A percentile compares a stretch with the other conserved stretches of the same genome.
These are phyloP conservation scores for Raffaelea deltoideospora DNA, from an alignment of 2,329 filamentous ascomycete species.

Conservation along the genomic window DNA sequence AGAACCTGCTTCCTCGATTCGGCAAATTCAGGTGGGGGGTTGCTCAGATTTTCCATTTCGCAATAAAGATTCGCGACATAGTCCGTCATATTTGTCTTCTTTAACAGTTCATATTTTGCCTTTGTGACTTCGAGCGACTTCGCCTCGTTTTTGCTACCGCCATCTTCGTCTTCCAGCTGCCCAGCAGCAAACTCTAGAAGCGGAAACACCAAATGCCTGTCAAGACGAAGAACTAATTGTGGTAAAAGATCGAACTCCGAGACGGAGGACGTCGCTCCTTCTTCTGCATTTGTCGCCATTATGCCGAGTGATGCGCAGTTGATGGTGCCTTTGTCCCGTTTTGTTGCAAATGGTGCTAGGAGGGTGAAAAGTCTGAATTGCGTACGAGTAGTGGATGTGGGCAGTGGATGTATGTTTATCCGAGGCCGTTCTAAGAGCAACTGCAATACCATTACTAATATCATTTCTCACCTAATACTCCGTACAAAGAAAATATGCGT, in stretches of 20 bases:
- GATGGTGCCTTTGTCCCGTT: background rate
- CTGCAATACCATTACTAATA: too few relatives aligned
- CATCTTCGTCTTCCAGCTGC: constrained; percentile 61
- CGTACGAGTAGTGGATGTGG: constrained; percentile 6
- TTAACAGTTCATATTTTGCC: constrained; percentile 85
- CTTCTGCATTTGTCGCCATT: constrained; percentile 6
- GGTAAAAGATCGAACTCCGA: constrained; percentile 46
- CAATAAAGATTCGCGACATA: constrained; percentile 87
- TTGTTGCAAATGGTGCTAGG: too few relatives aligned
- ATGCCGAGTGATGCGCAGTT: background rate
- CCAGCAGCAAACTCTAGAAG: constrained; percentile 82
- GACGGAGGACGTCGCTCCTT: constrained; percentile 3
- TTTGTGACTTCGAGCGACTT: constrained; percentile 57
- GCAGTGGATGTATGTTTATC: constrained; percentile 4
- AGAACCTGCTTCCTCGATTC: constrained; percentile 84
- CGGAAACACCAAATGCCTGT: constrained; percentile 92
- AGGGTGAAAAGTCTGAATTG: too few relatives aligned
- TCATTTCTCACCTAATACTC: too few relatives aligned
- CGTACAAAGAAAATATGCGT: too few relatives aligned
- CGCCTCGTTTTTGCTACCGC: constrained; percentile 33
- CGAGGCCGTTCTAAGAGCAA: constrained; percentile 3
- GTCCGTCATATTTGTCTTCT: constrained; percentile 98
- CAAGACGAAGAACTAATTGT: constrained; percentile 80
- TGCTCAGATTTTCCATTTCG: constrained; percentile 67
- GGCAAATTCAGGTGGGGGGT: constrained; percentile 70